These are phyloP conservation scores for Sphagnum magellanicum DNA, from an alignment of 228 moss, liverwort and hornwort species.

Conservation along the genomic window DNA sequence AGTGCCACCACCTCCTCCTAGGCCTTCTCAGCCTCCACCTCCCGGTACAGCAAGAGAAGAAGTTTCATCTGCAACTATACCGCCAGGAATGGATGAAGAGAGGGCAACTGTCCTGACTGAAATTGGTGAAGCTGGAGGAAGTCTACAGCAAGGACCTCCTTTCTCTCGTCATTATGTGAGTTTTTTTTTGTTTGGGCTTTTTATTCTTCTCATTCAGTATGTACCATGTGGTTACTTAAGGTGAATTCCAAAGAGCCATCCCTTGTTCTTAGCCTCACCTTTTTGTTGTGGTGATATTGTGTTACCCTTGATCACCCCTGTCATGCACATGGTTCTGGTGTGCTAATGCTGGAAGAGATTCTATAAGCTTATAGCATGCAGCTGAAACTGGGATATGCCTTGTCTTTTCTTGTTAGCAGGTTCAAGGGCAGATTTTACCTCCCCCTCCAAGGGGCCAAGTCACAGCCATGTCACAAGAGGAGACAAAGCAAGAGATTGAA, in stretches of 20 bases:
- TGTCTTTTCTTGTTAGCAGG: constrained; percentile 23
- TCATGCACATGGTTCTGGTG: no score
- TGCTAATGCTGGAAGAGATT: no score
- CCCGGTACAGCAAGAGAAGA: constrained; percentile 72
- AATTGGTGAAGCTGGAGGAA: constrained; percentile 20
- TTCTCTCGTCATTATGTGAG: neutral
- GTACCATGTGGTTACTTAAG: no score
- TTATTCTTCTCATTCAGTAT: no score
- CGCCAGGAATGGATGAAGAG: constrained; percentile 57
- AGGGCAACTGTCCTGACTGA: constrained; percentile 29
- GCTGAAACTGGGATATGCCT: no score
- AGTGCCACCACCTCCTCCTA: constrained; percentile 45
- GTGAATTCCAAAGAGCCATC: no score
- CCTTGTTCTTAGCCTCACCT: no score
- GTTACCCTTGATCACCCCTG: no score
- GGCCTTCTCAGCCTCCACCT: constrained; percentile 71
- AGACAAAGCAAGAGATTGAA: constrained; percentile 19
- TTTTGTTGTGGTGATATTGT: no score
- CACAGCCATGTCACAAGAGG: constrained; percentile 25
- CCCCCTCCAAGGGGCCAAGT: constrained; percentile 50
- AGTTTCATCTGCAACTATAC: constrained; percentile 13
- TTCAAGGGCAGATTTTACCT: constrained; percentile 40
- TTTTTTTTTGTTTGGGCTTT: neutral
- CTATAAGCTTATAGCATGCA: no score
- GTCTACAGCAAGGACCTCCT: constrained; percentile 26